Percentiles rank a stretch among this genome's conserved stretches.
Conservation (phyloP, 2,329 filamentous ascomycete species). For the Sphaerostilbella broomeana region DNA sequence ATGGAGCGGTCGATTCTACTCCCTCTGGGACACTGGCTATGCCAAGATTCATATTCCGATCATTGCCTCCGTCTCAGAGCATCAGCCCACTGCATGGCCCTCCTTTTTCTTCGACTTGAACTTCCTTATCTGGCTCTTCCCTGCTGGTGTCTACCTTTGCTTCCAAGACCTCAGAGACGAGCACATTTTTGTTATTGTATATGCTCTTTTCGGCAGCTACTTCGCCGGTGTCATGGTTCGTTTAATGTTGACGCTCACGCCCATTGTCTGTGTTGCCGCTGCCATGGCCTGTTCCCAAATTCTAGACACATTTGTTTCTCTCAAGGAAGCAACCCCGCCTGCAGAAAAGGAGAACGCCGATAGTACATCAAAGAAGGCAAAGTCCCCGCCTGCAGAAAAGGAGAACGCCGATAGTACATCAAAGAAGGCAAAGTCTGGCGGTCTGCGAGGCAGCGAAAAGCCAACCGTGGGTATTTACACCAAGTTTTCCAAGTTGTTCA, state of each 20-base stretch:
- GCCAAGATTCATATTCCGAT: conserved; percentile 99
- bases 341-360: conserved; percentile 41
- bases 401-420: conserved; percentile 48
- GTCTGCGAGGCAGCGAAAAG: conserved; percentile 63
- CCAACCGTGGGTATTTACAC: conserved; percentile 81
- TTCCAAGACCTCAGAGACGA: conserved; percentile 92
- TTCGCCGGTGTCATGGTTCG: conserved; percentile 99
- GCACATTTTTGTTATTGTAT: conserved; percentile 96
- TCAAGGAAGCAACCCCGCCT: conserved; percentile 53
- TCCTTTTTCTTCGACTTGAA: conserved; percentile 99
- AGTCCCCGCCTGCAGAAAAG: conserved; percentile 60
- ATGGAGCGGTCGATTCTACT: conserved; percentile 98
- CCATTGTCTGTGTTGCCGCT: conserved; percentile 89
- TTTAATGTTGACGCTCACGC: conserved; percentile 94
- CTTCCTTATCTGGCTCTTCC: conserved; percentile 98
- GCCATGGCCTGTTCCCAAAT: conserved; percentile 84
- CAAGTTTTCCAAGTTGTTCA: conserved; percentile 68
- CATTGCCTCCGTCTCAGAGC: conserved; percentile 98
- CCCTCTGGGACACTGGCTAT: conserved; percentile 96
- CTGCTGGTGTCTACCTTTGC: conserved; percentile 95
- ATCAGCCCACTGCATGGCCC: conserved; percentile 97
- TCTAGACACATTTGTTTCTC: conserved; percentile 74
- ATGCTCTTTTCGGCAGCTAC: conserved; percentile 93
- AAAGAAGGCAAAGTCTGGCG: conserved; percentile 50
- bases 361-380: conserved; percentile 54